Evolutionary conservation across 2,329 filamentous ascomycete genomes (phyloP).

Genomic region (Colletotrichum sp.): DNA sequence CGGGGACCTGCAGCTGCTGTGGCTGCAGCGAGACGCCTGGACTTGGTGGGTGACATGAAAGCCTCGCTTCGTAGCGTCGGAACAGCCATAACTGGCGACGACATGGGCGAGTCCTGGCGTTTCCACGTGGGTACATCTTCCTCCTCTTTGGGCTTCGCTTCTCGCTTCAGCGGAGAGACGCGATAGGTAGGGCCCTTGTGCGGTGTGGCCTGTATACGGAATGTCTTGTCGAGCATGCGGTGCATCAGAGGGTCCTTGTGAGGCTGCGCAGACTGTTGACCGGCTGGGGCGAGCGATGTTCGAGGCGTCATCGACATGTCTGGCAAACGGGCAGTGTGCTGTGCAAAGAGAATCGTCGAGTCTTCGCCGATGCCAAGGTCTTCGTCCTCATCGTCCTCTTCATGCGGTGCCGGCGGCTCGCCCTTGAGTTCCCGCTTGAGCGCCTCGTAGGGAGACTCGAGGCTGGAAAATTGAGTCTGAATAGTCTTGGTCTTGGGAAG

Average conservation of each 20-base stretch:
- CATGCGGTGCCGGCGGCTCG: slow-evolving; percentile 32
- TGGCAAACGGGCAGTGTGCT: slow-evolving; percentile 60
- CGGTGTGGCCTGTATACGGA: slow-evolving; percentile 91
- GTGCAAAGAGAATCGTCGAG: slow-evolving; percentile 54
- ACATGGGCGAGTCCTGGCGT: slow-evolving; percentile 64
- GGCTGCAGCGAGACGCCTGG: slow-evolving; percentile 49
- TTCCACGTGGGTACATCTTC: slow-evolving; percentile 46
- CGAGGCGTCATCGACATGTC: slow-evolving; percentile 69
- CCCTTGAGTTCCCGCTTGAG: slow-evolving; percentile 70
- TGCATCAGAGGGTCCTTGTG: slow-evolving; percentile 82
- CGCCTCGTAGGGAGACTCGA: slow-evolving; percentile 78
- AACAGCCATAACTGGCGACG: slow-evolving; percentile 78
- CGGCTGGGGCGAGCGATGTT: slow-evolving; percentile 28
- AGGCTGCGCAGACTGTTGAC: slow-evolving; percentile 43
- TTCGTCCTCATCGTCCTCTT: slow-evolving; percentile 39
- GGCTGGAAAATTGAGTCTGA: slow-evolving; percentile 63
- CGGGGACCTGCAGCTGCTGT: slow-evolving; percentile 52
- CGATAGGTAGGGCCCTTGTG: slow-evolving; percentile 58
- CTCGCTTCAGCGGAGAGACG: slow-evolving; percentile 50
- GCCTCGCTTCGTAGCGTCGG: slow-evolving; percentile 86
- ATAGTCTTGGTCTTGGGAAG: slow-evolving; percentile 56
- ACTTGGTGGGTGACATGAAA: slow-evolving; percentile 75
- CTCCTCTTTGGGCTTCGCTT: slow-evolving; percentile 27
- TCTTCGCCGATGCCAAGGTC: slow-evolving; percentile 45
- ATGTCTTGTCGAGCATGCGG: slow-evolving; percentile 93